Evolutionary conservation across 495 filamentous ascomycete species (phyloP).

Genomic region (Aspergillus mulundensis): DNA sequence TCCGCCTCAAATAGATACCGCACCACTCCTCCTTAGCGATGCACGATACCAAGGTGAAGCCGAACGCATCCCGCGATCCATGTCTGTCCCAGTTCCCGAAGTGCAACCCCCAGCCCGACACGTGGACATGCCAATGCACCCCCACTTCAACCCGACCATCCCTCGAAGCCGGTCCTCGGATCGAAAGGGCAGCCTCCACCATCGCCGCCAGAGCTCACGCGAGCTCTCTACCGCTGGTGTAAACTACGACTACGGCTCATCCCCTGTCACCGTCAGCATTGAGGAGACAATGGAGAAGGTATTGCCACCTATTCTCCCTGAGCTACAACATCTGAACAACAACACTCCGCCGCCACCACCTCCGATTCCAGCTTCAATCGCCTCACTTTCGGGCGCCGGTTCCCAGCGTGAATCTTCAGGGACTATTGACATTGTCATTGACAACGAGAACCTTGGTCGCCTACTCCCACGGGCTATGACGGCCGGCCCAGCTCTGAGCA

Average conservation of each 20-base stretch:
- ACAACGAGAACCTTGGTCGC: slow-evolving; percentile 43
- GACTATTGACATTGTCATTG: slow-evolving; percentile 72
- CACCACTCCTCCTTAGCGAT: slow-evolving; percentile 51
- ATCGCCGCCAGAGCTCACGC: slow-evolving; percentile 37
- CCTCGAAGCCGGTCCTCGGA: slow-evolving; percentile 47
- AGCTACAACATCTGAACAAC: slow-evolving; percentile 80
- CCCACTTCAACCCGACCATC: slow-evolving; percentile 52
- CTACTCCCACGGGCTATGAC: slow-evolving; percentile 41
- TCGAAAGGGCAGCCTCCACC: slow-evolving; percentile 34
- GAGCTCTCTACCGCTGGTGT: slow-evolving; percentile 25
- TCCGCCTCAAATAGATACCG: slow-evolving; percentile 51
- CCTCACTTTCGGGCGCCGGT: background rate
- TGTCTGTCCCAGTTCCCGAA: slow-evolving; percentile 69
- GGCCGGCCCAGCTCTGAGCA: slow-evolving; percentile 29
- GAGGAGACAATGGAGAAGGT: slow-evolving; percentile 56
- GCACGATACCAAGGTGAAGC: slow-evolving; percentile 63
- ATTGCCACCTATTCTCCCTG: slow-evolving; percentile 67
- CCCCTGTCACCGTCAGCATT: slow-evolving; percentile 52
- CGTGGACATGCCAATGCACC: slow-evolving; percentile 50
- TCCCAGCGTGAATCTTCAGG: slow-evolving; percentile 48
- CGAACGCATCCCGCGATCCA: slow-evolving; percentile 56
- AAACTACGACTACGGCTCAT: slow-evolving; percentile 28
- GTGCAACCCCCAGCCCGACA: slow-evolving; percentile 43
- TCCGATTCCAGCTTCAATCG: slow-evolving; percentile 20
- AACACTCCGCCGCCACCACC: slow-evolving; percentile 59